Conservation (phyloP, 352 stramenopile genomes). For the Pythium folliculosum region DNA sequence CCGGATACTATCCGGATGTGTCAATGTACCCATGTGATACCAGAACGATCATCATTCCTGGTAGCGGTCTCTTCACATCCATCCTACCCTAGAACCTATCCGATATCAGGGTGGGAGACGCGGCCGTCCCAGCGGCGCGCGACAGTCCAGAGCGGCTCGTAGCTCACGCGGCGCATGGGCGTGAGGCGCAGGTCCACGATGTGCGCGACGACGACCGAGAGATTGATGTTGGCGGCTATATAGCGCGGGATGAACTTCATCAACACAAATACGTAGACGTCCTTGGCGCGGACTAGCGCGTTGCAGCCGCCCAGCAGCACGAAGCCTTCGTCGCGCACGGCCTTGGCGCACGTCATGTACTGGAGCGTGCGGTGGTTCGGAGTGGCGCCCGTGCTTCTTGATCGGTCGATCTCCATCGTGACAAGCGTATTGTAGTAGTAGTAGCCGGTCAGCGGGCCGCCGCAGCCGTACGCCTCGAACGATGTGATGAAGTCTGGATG, state of each 20-base stretch:
- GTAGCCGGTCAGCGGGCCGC: slow-evolving; percentile 33
- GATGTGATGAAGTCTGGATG: slow-evolving; percentile 31
- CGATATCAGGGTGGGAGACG: slow-evolving; percentile 38
- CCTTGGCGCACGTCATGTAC: slow-evolving; percentile 38
- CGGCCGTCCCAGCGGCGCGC: slow-evolving; percentile 32
- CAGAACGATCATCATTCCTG: no score
- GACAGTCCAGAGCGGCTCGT: slow-evolving; percentile 28
- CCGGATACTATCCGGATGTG: background rate
- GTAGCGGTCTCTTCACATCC: no score
- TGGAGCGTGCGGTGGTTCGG: slow-evolving; percentile 9
- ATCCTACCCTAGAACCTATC: slow-evolving; percentile 5
- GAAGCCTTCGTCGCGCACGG: slow-evolving; percentile 41
- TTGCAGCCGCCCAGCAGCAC: slow-evolving; percentile 37
- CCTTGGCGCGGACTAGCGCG: slow-evolving; percentile 37
- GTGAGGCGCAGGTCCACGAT: slow-evolving; percentile 32
- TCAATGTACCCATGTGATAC: no score
- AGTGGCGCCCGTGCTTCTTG: background rate
- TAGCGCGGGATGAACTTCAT: slow-evolving; percentile 32
- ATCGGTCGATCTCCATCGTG: slow-evolving; percentile 16
- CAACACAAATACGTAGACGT: slow-evolving; percentile 37
- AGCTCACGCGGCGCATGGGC: slow-evolving; percentile 36
- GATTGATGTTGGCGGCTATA: slow-evolving; percentile 34
- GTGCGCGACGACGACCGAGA: slow-evolving; percentile 35
- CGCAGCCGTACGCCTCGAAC: slow-evolving; percentile 40
- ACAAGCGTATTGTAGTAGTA: slow-evolving; percentile 48